These are phyloP conservation scores for Isatis tinctoria DNA, from an alignment of 345 rosid species.

Conservation along the genomic window DNA sequence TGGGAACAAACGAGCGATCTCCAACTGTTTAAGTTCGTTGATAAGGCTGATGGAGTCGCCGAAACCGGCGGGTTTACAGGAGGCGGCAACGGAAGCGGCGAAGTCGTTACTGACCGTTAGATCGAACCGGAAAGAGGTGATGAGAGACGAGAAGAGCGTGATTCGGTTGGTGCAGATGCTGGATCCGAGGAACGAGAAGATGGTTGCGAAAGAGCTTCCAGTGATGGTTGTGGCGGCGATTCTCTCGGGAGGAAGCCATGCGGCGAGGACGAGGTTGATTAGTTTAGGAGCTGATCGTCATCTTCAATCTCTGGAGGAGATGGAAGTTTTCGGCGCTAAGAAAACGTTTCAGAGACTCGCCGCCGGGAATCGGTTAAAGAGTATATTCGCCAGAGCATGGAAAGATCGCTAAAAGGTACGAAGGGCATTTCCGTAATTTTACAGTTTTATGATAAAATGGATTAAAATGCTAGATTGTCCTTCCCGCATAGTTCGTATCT, in stretches of 20 bases:
- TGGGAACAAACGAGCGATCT: constrained; percentile 68
- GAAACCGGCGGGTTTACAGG: constrained; percentile 75
- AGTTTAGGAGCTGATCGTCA: constrained; percentile 57
- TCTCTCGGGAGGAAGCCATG: constrained; percentile 42
- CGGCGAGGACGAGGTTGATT: constrained; percentile 49
- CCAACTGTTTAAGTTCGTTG: constrained; percentile 52
- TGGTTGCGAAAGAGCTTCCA: constrained; percentile 50
- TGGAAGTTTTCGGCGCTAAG: constrained; percentile 65
- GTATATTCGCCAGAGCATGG: constrained; percentile 60
- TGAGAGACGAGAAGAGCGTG: constrained; percentile 63
- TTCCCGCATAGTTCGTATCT: not conserved
- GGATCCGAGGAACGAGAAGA: constrained; percentile 56
- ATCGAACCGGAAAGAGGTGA: constrained; percentile 61
- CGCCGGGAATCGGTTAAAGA: constrained; percentile 58
- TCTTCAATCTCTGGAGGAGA: constrained; percentile 51
- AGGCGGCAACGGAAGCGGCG: constrained; percentile 51
- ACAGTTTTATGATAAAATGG: not conserved
- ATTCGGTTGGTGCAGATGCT: constrained; percentile 65
- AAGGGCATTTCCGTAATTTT: not conserved
- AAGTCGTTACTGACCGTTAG: constrained; percentile 50
- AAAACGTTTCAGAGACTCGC: constrained; percentile 60
- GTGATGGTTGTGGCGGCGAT: constrained; percentile 51
- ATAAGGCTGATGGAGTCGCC: constrained; percentile 61
- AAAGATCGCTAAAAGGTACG: constrained; percentile 48
- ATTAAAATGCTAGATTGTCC: not conserved